Conservation (phyloP, 345 rosid genomes). For the Murraya paniculata region DNA sequence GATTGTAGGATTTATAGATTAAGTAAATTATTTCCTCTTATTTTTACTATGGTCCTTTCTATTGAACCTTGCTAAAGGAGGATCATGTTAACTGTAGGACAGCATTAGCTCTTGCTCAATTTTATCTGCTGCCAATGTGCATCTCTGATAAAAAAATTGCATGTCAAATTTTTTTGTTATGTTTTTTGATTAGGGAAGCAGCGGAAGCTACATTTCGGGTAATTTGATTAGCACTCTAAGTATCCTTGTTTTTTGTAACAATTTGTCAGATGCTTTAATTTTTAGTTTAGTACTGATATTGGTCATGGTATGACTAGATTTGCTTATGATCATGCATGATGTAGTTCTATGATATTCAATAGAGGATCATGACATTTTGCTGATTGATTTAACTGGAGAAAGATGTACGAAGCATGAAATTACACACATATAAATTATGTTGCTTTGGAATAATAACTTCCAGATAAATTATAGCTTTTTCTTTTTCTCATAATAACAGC, state of each 20-base stretch:
- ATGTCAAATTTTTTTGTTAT: background rate
- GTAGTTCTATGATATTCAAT: background rate
- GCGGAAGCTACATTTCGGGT: background rate
- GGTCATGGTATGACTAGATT: background rate
- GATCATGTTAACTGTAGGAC: too few relatives aligned
- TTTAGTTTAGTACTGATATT: background rate
- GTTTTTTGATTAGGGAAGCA: background rate
- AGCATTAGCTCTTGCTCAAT: too few relatives aligned
- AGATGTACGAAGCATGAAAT: background rate
- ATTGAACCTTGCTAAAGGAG: too few relatives aligned
- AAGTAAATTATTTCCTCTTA: background rate
- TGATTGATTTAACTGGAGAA: background rate
- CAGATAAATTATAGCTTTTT: background rate
- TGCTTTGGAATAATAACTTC: background rate
- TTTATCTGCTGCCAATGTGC: too few relatives aligned
- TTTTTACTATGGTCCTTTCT: background rate
- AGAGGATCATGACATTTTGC: background rate
- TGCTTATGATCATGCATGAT: background rate
- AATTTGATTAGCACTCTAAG: background rate
- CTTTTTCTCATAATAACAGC: background rate
- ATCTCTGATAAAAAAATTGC: too few relatives aligned
- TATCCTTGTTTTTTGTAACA: background rate
- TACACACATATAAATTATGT: background rate
- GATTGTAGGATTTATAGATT: background rate
- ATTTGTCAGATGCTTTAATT: background rate